These are phyloP conservation scores for Chondrostereum purpureum DNA, from an alignment of 1,284 basidiomycete species.

Conservation along the genomic window DNA sequence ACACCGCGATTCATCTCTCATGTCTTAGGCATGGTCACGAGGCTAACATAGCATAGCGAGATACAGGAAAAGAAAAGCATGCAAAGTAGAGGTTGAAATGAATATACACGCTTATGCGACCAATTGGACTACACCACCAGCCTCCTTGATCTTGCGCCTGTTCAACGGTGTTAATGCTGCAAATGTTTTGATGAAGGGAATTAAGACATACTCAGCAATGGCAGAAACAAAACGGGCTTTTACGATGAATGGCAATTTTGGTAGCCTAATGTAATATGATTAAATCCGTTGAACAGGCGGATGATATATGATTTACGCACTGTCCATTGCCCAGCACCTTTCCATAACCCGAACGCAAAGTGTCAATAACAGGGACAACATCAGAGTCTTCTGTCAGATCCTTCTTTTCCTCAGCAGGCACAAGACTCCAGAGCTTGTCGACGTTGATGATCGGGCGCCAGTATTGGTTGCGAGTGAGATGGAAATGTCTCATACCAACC, in stretches of 20 bases:
- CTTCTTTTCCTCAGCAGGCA: conserved; percentile 74
- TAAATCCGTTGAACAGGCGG: conserved; percentile 3
- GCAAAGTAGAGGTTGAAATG: conserved; percentile 3
- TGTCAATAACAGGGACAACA: conserved; percentile 90
- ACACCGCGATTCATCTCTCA: too few species aligned
- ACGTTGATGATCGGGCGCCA: conserved; percentile 97
- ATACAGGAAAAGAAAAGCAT: conserved; percentile 9
- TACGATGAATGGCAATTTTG: conserved; percentile 86
- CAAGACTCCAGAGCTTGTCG: conserved; percentile 85
- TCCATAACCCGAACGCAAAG: conserved; percentile 78
- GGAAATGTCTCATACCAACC: conserved; percentile 99
- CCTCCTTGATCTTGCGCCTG: conserved; percentile 85
- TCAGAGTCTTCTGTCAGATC: conserved; percentile 62
- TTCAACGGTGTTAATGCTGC: conserved; percentile 8
- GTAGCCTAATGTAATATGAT: conserved; percentile 42
- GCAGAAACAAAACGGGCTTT: conserved; percentile 92
- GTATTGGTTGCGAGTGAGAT: conserved; percentile 85
- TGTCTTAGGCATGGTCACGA: too few species aligned
- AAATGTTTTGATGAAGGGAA: conserved; percentile 2
- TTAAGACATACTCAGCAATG: conserved; percentile 72
- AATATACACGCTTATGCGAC: conserved; percentile 60
- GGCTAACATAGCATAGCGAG: conserved; percentile 7
- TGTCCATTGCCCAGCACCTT: conserved; percentile 88
- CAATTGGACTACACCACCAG: conserved; percentile 88
- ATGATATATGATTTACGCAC: conserved; percentile 35